phyloP scores from a whole-genome alignment of 116 monocot species.

The Posidonia oceanica region DNA sequence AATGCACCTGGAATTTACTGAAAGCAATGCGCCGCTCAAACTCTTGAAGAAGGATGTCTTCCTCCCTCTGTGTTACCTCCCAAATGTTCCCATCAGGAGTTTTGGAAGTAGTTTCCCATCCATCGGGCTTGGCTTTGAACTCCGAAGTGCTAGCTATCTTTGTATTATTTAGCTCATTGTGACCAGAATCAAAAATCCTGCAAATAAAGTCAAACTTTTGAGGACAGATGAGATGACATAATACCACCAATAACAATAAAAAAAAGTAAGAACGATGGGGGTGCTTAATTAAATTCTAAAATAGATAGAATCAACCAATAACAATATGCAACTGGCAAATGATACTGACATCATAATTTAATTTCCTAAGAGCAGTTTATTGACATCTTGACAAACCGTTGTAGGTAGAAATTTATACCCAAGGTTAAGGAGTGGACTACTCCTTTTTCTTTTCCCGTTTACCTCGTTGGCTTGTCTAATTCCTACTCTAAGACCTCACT shows the following conservation, averaged over 20 bases:
- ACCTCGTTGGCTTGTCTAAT: no score
- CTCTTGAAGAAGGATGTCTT: slow-evolving; percentile 93
- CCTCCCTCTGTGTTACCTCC: slow-evolving; percentile 89
- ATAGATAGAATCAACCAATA: no score
- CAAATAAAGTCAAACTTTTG: slow-evolving; percentile 1
- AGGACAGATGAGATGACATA: background rate
- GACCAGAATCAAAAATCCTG: slow-evolving; percentile 77
- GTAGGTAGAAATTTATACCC: background rate
- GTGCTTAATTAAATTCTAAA: no score
- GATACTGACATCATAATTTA: no score
- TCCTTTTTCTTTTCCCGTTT: no score
- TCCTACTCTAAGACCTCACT: no score
- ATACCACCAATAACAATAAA: no score
- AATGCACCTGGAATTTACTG: slow-evolving; percentile 76
- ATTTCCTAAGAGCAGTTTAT: no score
- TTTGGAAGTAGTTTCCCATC: slow-evolving; percentile 80
- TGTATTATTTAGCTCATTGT: slow-evolving; percentile 33
- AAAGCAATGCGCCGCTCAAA: slow-evolving; percentile 91
- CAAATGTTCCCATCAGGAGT: slow-evolving; percentile 65
- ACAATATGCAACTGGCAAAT: no score
- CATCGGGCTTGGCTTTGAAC: slow-evolving; percentile 78
- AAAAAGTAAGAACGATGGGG: no score
- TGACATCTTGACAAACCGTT: no score
- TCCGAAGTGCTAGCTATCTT: slow-evolving; percentile 44
- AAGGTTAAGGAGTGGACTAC: no score